Conservation (phyloP, 2,329 filamentous ascomycete species). For the Colletotrichum sp. region DNA sequence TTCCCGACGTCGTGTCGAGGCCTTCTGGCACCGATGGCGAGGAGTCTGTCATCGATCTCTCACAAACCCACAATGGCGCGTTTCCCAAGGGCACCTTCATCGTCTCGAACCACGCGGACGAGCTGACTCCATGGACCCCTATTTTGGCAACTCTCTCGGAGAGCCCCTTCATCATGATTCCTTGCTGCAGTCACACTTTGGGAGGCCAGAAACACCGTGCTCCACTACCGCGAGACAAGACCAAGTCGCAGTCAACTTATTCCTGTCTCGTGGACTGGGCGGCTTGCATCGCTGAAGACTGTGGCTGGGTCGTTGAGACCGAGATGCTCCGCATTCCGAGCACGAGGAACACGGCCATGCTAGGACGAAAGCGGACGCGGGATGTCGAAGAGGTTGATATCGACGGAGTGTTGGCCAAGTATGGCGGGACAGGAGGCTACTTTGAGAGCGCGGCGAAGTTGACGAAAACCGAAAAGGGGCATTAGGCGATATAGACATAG, state of each 20-base stretch:
- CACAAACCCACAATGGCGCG: constrained; percentile 58
- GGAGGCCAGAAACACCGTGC: constrained; percentile 78
- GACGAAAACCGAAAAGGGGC: constrained; percentile 52
- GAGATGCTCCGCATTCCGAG: constrained; percentile 92
- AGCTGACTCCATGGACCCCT: constrained; percentile 95
- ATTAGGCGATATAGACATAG: constrained; percentile 28
- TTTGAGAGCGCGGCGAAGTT: constrained; percentile 66
- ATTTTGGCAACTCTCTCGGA: constrained; percentile 78
- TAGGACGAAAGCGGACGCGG: constrained; percentile 63
- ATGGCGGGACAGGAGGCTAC: constrained; percentile 64
- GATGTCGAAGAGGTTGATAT: constrained; percentile 41
- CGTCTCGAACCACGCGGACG: constrained; percentile 95
- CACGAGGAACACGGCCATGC: constrained; percentile 82
- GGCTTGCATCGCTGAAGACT: constrained; percentile 68
- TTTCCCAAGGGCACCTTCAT: constrained; percentile 85
- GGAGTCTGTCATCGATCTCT: constrained; percentile 13
- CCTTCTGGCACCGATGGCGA: constrained; percentile 8
- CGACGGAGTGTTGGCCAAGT: constrained; percentile 49
- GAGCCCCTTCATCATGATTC: constrained; percentile 89
- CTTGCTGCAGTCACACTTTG: constrained; percentile 92
- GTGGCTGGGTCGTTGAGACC: constrained; percentile 79
- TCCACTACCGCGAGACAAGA: constrained; percentile 55
- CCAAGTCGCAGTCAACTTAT: constrained; percentile 72
- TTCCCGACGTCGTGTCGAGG: constrained; percentile 47
- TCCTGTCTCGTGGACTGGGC: constrained; percentile 85